Evolutionary conservation across 441 rosid genomes (phyloP), one percentile per base, ranked within the genome.

Genomic region (Pelargonium citronellum): DNA sequence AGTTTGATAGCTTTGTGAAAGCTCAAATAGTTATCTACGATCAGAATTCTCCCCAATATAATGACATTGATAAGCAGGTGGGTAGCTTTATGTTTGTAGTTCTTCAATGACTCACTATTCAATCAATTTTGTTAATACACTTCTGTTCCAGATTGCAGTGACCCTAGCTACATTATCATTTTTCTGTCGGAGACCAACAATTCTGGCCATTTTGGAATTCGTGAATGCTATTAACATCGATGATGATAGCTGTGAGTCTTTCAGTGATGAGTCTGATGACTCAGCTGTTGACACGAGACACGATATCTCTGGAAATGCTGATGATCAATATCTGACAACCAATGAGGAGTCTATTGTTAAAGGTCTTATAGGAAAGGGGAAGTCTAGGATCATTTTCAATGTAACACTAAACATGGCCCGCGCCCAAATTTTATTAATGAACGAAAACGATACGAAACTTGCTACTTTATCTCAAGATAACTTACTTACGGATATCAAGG

Each of bases 311-410:
- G 66, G 67, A 61, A 86, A 83, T 66, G 80, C 68, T 70, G 82
- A 80, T 72, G 81, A 75, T 81, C 83, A 77, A 44, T 69, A 74
- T 53, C 66, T 69, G 64, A 60, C 70, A 61, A 67, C 73, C 4
- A 27, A 53, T 62, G 84, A 80, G 82, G 92, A 87, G 67, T 83
- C 90, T 75, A 83, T 83, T 79, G 83, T 91, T 67, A 95, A 82
- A 84, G 92, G 97, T 81, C 83, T 95, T 70, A 78, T 95, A 64
- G 99, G 99, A 76, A 95, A 86, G 79, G 99, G 99, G 71, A 95
- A 95, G 84, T 88, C 96, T 68, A 83, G 96, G 79, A 80, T 87
- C 70, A 79, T 95, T 72, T 92, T 95, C 79, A 88, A 86, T 76
- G 77, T 95, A 79, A 81, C 84, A 57, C 78, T 95, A 79, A 91